Conservation (phyloP, 805 yeast genomes). For the Kluyveromyces dobzhanskii region DNA sequence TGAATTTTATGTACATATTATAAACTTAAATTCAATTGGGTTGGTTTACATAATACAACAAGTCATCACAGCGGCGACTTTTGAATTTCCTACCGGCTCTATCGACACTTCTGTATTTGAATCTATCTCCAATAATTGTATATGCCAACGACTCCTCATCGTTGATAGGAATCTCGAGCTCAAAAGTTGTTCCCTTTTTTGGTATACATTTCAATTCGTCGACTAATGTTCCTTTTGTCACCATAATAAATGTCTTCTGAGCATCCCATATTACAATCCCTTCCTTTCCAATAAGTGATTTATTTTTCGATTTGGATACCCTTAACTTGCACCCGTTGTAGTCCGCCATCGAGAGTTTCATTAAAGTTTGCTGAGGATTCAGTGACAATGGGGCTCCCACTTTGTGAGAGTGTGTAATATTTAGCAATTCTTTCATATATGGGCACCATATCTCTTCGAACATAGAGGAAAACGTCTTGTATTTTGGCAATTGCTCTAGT, state of each 20-base stretch:
- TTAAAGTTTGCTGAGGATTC: conserved; percentile 31
- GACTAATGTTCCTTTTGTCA: conserved; percentile 31
- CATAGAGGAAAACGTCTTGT: conserved; percentile 45
- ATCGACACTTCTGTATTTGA: conserved; percentile 67
- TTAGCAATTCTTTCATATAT: conserved; percentile 53
- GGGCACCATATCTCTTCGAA: conserved; percentile 59
- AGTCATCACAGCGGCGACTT: conserved; percentile 61
- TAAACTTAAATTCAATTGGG: not conserved
- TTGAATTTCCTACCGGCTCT: conserved; percentile 82
- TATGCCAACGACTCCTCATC: conserved; percentile 42
- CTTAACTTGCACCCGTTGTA: conserved; percentile 65
- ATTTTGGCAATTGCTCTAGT: conserved; percentile 28
- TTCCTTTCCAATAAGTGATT: conserved; percentile 45
- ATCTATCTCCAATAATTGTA: conserved; percentile 69
- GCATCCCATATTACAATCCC: conserved; percentile 87
- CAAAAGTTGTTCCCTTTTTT: conserved; percentile 60
- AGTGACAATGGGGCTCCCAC: conserved; percentile 14
- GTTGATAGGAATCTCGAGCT: conserved; percentile 37
- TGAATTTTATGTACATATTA: too few relatives aligned
- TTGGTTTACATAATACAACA: conserved; percentile 26
- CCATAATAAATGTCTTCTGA: conserved; percentile 58
- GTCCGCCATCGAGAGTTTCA: conserved; percentile 67
- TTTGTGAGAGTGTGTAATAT: conserved; percentile 19
- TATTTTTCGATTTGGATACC: conserved; percentile 51
- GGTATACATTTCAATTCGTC: conserved; percentile 64